Percentiles rank a stretch among this genome's conserved stretches.
These are phyloP conservation scores for Suhomyces yuchorum DNA, from an alignment of 1,139 yeast species.

Conservation along the genomic window DNA sequence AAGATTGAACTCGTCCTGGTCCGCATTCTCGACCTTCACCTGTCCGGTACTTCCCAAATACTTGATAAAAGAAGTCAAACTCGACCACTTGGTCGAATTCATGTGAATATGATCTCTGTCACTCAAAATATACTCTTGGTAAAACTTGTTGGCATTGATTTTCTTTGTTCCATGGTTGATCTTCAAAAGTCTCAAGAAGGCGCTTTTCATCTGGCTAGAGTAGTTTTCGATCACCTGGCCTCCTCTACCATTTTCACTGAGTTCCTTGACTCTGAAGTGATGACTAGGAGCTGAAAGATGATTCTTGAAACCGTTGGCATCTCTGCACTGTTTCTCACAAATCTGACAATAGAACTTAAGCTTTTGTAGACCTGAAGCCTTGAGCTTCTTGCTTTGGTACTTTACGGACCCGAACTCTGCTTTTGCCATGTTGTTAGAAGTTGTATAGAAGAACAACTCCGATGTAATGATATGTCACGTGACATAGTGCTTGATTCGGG, in stretches of 20 bases:
- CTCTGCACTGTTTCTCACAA: constrained; percentile 91
- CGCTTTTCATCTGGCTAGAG: constrained; percentile 60
- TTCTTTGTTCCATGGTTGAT: constrained; percentile 79
- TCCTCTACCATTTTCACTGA: constrained; percentile 42
- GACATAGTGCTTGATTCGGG: too few relatives aligned
- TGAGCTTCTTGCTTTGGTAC: constrained; percentile 73
- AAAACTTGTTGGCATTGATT: constrained; percentile 80
- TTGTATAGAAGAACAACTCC: not conserved
- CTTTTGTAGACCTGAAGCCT: constrained; percentile 83
- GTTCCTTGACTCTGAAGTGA: constrained; percentile 47
- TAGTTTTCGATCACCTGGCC: constrained; percentile 55
- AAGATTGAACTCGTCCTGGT: constrained; percentile 41
- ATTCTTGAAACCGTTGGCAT: constrained; percentile 91
- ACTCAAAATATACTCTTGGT: constrained; percentile 78
- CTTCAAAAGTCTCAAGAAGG: constrained; percentile 65
- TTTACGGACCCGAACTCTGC: constrained; percentile 87
- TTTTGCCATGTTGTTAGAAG: constrained; percentile 20
- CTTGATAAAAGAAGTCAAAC: constrained; percentile 70
- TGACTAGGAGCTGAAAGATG: constrained; percentile 83
- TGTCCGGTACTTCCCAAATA: constrained; percentile 60
- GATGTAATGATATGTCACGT: not conserved
- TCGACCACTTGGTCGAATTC: constrained; percentile 83
- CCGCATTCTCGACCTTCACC: constrained; percentile 53
- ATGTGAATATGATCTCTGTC: constrained; percentile 85
- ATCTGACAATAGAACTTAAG: constrained; percentile 88